A percentile compares a stretch with the other conserved stretches of the same genome.
phyloP scores from a whole-genome alignment of 2,329 filamentous ascomycete species.

The Claviceps fusiformis region DNA sequence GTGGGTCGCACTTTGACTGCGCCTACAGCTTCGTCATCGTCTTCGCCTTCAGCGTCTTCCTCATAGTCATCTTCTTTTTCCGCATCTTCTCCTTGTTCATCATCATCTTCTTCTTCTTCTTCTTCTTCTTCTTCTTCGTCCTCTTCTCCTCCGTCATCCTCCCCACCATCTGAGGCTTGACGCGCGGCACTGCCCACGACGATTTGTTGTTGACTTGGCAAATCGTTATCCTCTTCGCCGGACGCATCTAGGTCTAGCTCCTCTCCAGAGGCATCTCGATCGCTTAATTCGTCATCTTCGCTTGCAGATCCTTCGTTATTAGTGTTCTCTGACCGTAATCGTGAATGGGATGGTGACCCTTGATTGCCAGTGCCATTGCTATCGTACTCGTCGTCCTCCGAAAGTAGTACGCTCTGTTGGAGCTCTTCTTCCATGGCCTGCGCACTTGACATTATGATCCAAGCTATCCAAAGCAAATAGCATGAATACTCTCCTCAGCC shows the following conservation, averaged over 20 bases:
- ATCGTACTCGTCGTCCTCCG: conserved; percentile 33
- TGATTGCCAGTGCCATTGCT: conserved; percentile 14
- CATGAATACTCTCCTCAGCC: conserved; percentile 6
- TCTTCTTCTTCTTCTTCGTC: conserved; percentile 17
- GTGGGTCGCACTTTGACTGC: conserved; percentile 43
- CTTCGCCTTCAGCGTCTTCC: conserved; percentile 18
- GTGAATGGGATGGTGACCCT: not conserved
- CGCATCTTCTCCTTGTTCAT: conserved; percentile 15
- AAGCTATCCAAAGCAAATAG: conserved; percentile 12
- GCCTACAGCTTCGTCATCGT: conserved; percentile 36
- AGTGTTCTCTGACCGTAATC: conserved; percentile 7
- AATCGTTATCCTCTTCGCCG: conserved; percentile 27
- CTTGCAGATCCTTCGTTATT: conserved; percentile 9
- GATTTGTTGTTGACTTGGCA: conserved; percentile 15
- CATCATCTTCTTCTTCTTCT: conserved; percentile 15
- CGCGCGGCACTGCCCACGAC: conserved; percentile 7
- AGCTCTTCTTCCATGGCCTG: conserved; percentile 45
- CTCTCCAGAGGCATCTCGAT: conserved; percentile 27
- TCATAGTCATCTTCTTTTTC: conserved; percentile 10
- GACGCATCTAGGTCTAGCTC: conserved; percentile 29
- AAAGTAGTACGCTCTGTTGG: conserved; percentile 40
- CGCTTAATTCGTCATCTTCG: conserved; percentile 23
- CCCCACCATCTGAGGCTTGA: conserved; percentile 20
- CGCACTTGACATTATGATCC: conserved; percentile 32
- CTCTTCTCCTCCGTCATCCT: conserved; percentile 14